Conservation (phyloP, 1,139 yeast genomes). For the Spencermartinsiella ligniputridi region DNA sequence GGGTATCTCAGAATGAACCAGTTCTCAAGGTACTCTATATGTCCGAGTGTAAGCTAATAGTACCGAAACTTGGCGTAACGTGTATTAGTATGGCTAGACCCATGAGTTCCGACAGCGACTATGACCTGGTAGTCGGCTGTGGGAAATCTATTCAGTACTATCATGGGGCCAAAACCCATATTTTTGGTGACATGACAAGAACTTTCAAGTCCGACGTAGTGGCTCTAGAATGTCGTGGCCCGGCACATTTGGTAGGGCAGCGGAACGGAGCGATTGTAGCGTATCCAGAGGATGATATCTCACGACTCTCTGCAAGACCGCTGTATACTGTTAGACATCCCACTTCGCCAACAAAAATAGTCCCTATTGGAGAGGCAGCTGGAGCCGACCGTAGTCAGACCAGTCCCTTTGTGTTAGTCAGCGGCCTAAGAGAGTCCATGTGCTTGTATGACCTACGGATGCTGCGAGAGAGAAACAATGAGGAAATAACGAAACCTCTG, state of each 20-base stretch:
- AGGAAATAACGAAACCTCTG: not conserved
- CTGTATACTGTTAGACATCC: not conserved
- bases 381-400: not conserved
- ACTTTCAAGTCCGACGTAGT: not conserved
- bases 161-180: not conserved
- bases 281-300: not conserved
- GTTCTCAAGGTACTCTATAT: not conserved
- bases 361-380: not conserved
- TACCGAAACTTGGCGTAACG: not conserved
- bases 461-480: not conserved
- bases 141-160: not conserved
- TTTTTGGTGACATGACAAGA: not conserved
- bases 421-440: slow-evolving; percentile 22
- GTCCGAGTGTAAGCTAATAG: not conserved
- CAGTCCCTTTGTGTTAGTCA: slow-evolving; percentile 15
- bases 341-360: not conserved
- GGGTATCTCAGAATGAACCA: not conserved
- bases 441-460: slow-evolving; percentile 23
- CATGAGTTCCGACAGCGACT: not conserved
- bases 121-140: not conserved
- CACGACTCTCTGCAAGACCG: not conserved
- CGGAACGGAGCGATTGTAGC: not conserved
- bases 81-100: not conserved
- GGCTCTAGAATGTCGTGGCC: not conserved
- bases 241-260: not conserved